Conservation (phyloP, 352 stramenopile genomes). For the Phytophthora nicotianae region DNA sequence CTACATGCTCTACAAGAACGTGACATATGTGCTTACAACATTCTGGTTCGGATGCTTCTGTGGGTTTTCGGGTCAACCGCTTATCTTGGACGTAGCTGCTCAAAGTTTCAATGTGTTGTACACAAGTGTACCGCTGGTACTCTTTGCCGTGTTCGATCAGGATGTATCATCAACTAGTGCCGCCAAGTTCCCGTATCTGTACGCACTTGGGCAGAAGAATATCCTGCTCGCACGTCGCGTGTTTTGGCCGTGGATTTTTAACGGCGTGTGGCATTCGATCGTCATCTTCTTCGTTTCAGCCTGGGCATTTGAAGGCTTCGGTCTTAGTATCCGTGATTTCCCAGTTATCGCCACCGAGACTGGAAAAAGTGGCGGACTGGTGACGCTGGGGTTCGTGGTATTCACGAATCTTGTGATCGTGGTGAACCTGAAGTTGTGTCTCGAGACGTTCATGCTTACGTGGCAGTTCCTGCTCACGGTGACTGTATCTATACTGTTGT, state of each 20-base stretch:
- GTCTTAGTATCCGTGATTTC: conserved; percentile 24
- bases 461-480: conserved; percentile 76
- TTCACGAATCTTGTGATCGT: conserved; percentile 82
- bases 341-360: conserved; percentile 43
- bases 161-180: conserved; percentile 74
- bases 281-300: conserved; percentile 85
- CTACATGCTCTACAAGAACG: conserved; percentile 97
- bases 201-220: conserved; percentile 74
- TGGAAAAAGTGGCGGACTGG: conserved; percentile 57
- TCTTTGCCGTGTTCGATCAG: conserved; percentile 83
- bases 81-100: conserved; percentile 78
- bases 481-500: conserved; percentile 56
- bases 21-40: conserved; percentile 82
- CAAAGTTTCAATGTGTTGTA: conserved; percentile 89
- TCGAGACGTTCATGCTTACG: conserved; percentile 77
- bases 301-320: conserved; percentile 62
- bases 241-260: conserved; percentile 88
- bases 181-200: conserved; percentile 68
- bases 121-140: conserved; percentile 73
- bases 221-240: conserved; percentile 57
- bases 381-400: conserved; percentile 79
- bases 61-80: conserved; percentile 78
- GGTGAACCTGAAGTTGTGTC: conserved; percentile 78
- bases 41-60: conserved; percentile 87
- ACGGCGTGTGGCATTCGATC: conserved; percentile 81